Percentiles rank a stretch among this genome's conserved stretches.
Evolutionary conservation across 805 yeast genomes (phyloP).

Genomic region (Naumovozyma baii): DNA sequence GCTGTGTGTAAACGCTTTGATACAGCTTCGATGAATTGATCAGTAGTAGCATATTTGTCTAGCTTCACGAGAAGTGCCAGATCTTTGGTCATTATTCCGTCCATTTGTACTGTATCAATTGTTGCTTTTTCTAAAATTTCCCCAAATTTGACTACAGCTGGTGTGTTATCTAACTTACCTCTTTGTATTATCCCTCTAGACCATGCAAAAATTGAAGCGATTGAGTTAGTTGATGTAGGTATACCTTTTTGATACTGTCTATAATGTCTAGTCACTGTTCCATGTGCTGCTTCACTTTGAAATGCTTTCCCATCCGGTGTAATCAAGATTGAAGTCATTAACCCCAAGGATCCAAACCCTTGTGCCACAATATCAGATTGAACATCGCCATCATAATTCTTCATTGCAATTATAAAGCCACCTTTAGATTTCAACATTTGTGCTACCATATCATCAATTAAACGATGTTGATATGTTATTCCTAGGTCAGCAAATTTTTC

Average conservation of each 20-base stretch:
- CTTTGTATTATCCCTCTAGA: constrained; percentile 85
- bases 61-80: constrained; percentile 82
- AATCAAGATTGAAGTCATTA: constrained; percentile 89
- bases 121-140: constrained; percentile 71
- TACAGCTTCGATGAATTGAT: constrained; percentile 79
- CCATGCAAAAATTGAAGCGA: constrained; percentile 96
- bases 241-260: constrained; percentile 92
- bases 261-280: constrained; percentile 94
- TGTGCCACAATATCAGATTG: constrained; percentile 97
- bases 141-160: constrained; percentile 74
- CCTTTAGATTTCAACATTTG: constrained; percentile 95
- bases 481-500: constrained; percentile 59
- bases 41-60: constrained; percentile 84
- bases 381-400: constrained; percentile 96
- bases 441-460: constrained; percentile 97
- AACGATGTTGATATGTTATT: constrained; percentile 93
- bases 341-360: constrained; percentile 92
- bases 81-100: constrained; percentile 91
- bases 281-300: constrained; percentile 96
- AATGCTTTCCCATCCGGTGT: constrained; percentile 95
- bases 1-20: neutral
- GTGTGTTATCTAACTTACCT: constrained; percentile 78
- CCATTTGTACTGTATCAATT: constrained; percentile 71
- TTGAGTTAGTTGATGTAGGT: constrained; percentile 93
- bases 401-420: constrained; percentile 89